These are phyloP conservation scores for Microbotryum violaceum DNA, from an alignment of 1,284 basidiomycete species.

Conservation along the genomic window DNA sequence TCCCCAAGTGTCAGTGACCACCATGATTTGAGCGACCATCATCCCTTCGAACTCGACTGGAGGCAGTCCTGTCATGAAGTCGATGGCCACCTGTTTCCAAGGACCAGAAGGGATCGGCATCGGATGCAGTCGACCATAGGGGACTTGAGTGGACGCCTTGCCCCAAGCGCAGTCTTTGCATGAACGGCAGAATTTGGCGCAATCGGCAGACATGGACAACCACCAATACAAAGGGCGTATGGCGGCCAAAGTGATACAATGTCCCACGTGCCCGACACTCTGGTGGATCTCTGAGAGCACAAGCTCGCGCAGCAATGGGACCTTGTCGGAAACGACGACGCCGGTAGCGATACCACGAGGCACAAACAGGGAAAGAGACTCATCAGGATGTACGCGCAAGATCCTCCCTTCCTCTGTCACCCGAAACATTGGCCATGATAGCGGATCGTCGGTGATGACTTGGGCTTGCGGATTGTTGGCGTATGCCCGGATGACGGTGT, in stretches of 20 bases:
- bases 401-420: no score
- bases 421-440: no score
- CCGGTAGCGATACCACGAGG: background rate
- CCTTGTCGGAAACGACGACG: slow-evolving; percentile 32
- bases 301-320: slow-evolving; percentile 38
- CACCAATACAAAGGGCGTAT: slow-evolving; percentile 43
- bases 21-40: slow-evolving; percentile 1
- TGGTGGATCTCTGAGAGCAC: background rate
- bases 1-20: slow-evolving; percentile 1
- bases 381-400: no score
- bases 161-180: slow-evolving; percentile 39
- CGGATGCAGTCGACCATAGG: slow-evolving; percentile 41
- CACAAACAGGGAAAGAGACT: background rate
- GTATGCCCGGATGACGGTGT: no score
- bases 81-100: slow-evolving; percentile 45
- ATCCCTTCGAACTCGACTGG: background rate
- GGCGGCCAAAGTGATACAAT: slow-evolving; percentile 38
- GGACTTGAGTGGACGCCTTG: slow-evolving; percentile 22
- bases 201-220: slow-evolving; percentile 38
- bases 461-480: no score
- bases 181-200: slow-evolving; percentile 32
- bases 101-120: slow-evolving; percentile 39
- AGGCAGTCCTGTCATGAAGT: slow-evolving; percentile 38
- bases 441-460: no score
- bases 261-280: slow-evolving; percentile 36